Evolutionary conservation across 768 basidiomycete genomes (phyloP).

Genomic region (Leccinum sublutescens): DNA sequence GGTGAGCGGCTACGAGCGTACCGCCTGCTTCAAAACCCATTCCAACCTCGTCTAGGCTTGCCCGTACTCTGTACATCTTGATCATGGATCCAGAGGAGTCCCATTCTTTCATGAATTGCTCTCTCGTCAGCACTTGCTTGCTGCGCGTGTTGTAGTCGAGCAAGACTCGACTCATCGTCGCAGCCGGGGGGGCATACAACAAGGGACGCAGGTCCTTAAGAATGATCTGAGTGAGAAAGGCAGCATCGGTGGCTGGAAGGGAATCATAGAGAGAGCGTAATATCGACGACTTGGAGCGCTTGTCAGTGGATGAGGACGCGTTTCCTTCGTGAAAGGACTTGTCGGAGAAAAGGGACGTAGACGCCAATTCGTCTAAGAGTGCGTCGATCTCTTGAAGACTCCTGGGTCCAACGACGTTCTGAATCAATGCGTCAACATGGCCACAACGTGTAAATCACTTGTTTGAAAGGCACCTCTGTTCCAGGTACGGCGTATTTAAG

Average conservation of each 20-base stretch:
- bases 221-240: slow-evolving; percentile 81
- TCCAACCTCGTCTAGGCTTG: slow-evolving; percentile 58
- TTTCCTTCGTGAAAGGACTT: slow-evolving; percentile 39
- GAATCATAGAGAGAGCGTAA: slow-evolving; percentile 58
- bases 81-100: slow-evolving; percentile 57
- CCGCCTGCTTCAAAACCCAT: slow-evolving; percentile 39
- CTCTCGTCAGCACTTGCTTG: slow-evolving; percentile 51
- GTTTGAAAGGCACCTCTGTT: slow-evolving; percentile 30
- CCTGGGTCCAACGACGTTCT: slow-evolving; percentile 30
- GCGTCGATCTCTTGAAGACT: slow-evolving; percentile 53
- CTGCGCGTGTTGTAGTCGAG: slow-evolving; percentile 56
- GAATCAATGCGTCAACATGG: slow-evolving; percentile 9
- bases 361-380: slow-evolving; percentile 74
- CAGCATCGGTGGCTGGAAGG: slow-evolving; percentile 61
- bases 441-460: background rate
- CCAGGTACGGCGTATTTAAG: slow-evolving; percentile 38
- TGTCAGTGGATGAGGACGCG: slow-evolving; percentile 27
- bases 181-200: slow-evolving; percentile 60
- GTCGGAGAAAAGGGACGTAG: slow-evolving; percentile 60
- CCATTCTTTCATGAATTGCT: slow-evolving; percentile 72
- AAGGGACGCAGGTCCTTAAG: slow-evolving; percentile 83
- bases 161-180: slow-evolving; percentile 48
- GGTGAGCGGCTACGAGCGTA: slow-evolving; percentile 29
- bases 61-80: slow-evolving; percentile 50
- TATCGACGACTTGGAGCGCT: slow-evolving; percentile 34